These are phyloP conservation scores for Penicillium salamii DNA, from an alignment of 495 filamentous ascomycete genomes.

Conservation along the genomic window DNA sequence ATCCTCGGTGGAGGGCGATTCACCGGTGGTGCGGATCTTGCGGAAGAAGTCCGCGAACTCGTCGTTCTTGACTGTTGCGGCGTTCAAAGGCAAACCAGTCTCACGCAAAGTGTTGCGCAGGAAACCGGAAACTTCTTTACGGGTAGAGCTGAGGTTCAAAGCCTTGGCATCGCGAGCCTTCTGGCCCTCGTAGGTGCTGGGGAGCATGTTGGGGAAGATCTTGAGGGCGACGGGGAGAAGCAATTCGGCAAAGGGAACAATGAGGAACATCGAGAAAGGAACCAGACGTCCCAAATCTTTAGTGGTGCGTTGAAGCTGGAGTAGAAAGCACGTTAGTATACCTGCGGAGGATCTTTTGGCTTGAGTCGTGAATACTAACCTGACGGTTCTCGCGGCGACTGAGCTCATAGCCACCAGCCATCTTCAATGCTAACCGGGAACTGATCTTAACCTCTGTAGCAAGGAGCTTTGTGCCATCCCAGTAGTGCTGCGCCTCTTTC, in stretches of 20 bases:
- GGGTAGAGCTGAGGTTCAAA: conserved; percentile 73
- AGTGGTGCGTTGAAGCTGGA: conserved; percentile 79
- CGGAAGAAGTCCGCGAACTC: conserved; percentile 98
- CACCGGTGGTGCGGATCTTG: conserved; percentile 89
- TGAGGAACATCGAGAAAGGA: conserved; percentile 94
- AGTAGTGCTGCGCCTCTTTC: conserved; percentile 89
- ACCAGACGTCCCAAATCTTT: conserved; percentile 91
- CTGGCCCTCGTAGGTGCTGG: conserved; percentile 94
- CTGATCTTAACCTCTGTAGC: conserved; percentile 92
- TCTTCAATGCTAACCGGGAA: conserved; percentile 85
- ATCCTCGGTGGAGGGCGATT: conserved; percentile 80
- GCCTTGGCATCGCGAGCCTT: conserved; percentile 87
- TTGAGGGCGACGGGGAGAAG: conserved; percentile 91
- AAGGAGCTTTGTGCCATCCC: conserved; percentile 98
- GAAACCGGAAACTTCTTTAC: conserved; percentile 92
- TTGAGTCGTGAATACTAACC: conserved; percentile 38
- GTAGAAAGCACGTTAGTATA: conserved; percentile 1
- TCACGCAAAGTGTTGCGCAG: conserved; percentile 87
- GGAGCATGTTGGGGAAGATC: conserved; percentile 94
- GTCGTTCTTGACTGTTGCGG: conserved; percentile 82
- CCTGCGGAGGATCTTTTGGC: not conserved
- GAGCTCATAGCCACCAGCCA: conserved; percentile 96
- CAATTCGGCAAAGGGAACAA: conserved; percentile 94
- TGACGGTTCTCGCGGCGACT: conserved; percentile 90
- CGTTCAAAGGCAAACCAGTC: conserved; percentile 83